phyloP scores from a whole-genome alignment of 768 basidiomycete genomes.

The Trametes cubensis region DNA sequence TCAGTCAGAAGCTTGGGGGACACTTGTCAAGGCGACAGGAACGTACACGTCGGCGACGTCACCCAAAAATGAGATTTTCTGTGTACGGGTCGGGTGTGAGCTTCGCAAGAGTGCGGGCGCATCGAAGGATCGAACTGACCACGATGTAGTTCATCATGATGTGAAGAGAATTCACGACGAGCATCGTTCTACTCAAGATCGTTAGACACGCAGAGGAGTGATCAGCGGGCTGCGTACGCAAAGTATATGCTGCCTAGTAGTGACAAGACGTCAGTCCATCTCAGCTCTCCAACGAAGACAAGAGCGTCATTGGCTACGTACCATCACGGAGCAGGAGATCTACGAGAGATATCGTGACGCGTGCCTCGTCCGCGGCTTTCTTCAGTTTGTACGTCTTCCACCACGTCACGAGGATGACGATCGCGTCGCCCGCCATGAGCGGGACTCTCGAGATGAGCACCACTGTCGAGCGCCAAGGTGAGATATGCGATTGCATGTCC shows the following conservation, averaged over 20 bases:
- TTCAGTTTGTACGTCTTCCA: conserved; percentile 15
- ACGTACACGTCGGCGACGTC: conserved; percentile 6
- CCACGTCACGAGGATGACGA: conserved; percentile 16
- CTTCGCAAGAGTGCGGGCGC: too few relatives aligned
- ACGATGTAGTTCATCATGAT: conserved; percentile 6
- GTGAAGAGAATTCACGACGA: conserved; percentile 10
- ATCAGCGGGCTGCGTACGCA: not conserved
- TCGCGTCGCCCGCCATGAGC: conserved; percentile 9
- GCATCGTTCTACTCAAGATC: not conserved
- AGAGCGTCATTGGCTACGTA: not conserved
- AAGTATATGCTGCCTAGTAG: conserved; percentile 8
- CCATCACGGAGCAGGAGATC: conserved; percentile 12
- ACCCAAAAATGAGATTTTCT: conserved; percentile 9
- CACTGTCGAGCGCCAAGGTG: not conserved
- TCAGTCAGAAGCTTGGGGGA: too few relatives aligned
- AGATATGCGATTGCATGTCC: too few relatives aligned
- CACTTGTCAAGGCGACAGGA: too few relatives aligned
- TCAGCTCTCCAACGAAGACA: not conserved
- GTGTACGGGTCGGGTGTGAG: too few relatives aligned
- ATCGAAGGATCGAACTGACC: not conserved
- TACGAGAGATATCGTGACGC: not conserved
- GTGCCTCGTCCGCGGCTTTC: conserved; percentile 6
- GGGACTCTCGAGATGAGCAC: conserved; percentile 1
- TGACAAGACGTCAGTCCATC: not conserved
- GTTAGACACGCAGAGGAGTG: too few relatives aligned